These are phyloP conservation scores for Pseudogymnoascus sp. DNA, from an alignment of 2,329 filamentous ascomycete genomes.

Conservation along the genomic window DNA sequence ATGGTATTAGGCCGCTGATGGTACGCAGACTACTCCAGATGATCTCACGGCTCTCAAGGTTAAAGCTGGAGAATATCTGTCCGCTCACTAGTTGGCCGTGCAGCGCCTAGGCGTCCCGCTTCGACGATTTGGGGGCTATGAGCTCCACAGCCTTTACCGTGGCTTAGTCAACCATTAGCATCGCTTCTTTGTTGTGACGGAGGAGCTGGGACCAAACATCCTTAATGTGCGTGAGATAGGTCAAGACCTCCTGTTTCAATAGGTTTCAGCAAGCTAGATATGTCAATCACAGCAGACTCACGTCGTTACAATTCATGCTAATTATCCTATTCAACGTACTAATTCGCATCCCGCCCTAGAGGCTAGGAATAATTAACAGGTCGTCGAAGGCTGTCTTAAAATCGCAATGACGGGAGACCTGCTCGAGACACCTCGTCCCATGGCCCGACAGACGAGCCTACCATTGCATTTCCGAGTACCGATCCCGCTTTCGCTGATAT, in stretches of 20 bases:
- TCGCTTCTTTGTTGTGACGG: constrained; percentile 20
- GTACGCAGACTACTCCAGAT: constrained; percentile 27
- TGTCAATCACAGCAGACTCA: constrained; percentile 20
- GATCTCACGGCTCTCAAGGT: constrained; percentile 20
- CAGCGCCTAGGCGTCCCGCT: constrained; percentile 22
- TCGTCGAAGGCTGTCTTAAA: constrained; percentile 25
- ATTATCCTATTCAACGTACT: constrained; percentile 26
- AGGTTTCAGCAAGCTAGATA: background rate
- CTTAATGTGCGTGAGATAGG: constrained; percentile 28
- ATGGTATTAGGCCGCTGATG: constrained; percentile 28
- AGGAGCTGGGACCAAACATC: constrained; percentile 30
- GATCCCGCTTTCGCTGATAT: background rate
- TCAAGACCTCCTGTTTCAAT: constrained; percentile 25
- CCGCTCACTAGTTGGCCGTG: constrained; percentile 25
- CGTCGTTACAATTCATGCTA: constrained; percentile 28
- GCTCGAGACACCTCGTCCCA: background rate
- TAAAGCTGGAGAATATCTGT: constrained; percentile 30
- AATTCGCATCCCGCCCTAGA: constrained; percentile 28
- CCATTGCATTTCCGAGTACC: background rate
- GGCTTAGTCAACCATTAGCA: constrained; percentile 25
- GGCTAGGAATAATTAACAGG: constrained; percentile 27
- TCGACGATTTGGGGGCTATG: constrained; percentile 25
- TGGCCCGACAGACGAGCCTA: background rate
- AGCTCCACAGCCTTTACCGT: constrained; percentile 31
- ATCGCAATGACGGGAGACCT: background rate